Conservation (phyloP, 2,329 filamentous ascomycete genomes). For the Penicillium concentricum region DNA sequence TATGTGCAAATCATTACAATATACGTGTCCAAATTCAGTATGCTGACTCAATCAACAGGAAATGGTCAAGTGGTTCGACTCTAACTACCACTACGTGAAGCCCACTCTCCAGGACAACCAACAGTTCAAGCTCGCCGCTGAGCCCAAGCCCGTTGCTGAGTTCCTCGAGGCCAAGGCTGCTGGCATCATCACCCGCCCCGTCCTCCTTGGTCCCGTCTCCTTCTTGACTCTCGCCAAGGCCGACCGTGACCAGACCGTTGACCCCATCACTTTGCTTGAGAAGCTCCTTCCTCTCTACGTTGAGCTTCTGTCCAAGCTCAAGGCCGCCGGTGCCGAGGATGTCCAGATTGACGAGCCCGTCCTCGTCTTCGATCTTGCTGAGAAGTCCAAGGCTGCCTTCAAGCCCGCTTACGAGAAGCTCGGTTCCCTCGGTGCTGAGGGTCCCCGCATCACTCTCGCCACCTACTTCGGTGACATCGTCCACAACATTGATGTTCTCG, state of each 20-base stretch:
- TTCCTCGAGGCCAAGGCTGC: constrained; percentile 98
- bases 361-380: constrained; percentile 88
- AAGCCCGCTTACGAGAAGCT: constrained; percentile 96
- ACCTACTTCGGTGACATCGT: constrained; percentile 99
- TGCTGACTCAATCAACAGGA: constrained; percentile 53
- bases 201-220: constrained; percentile 91
- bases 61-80: constrained; percentile 99
- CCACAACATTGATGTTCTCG: constrained; percentile 93
- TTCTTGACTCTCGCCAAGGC: constrained; percentile 98
- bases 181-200: constrained; percentile 87
- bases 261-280: constrained; percentile 89
- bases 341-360: constrained; percentile 99
- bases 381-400: constrained; percentile 93
- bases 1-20: constrained; percentile 36
- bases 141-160: constrained; percentile 90
- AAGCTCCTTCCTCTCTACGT: constrained; percentile 94
- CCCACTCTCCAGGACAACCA: constrained; percentile 96
- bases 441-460: constrained; percentile 84
- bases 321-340: constrained; percentile 90
- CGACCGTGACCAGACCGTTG: constrained; percentile 88
- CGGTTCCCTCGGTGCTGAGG: constrained; percentile 65
- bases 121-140: constrained; percentile 82
- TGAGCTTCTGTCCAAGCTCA: constrained; percentile 88
- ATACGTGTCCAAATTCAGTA: background rate
- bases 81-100: constrained; percentile 99